phyloP scores from a whole-genome alignment of 1,139 yeast genomes.

The Trichomonascaceae sp. region DNA sequence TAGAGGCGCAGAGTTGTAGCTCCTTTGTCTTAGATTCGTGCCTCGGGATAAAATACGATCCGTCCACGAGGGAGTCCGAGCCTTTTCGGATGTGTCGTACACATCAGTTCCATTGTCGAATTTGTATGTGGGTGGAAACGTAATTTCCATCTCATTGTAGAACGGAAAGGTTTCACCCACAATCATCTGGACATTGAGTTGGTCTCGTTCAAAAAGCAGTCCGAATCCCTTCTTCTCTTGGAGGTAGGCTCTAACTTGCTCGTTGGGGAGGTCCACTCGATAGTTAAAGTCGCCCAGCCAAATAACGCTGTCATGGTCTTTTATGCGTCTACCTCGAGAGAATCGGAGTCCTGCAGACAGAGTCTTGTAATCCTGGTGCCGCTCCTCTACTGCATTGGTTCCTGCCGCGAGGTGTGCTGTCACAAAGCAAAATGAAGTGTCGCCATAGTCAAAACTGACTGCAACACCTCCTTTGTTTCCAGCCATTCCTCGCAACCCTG shows the following conservation, averaged over 20 bases:
- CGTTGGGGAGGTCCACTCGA: slow-evolving; percentile 64
- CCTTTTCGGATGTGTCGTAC: slow-evolving; percentile 86
- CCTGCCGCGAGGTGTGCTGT: slow-evolving; percentile 97
- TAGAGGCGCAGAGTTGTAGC: slow-evolving; percentile 52
- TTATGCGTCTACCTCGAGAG: slow-evolving; percentile 51
- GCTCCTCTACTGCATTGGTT: slow-evolving; percentile 63
- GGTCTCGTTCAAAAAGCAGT: slow-evolving; percentile 60
- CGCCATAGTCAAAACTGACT: slow-evolving; percentile 63
- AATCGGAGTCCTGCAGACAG: slow-evolving; percentile 68
- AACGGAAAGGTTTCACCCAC: slow-evolving; percentile 79
- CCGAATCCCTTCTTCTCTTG: slow-evolving; percentile 35
- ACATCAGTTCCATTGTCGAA: slow-evolving; percentile 76
- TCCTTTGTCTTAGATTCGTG: slow-evolving; percentile 44
- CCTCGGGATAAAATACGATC: slow-evolving; percentile 58
- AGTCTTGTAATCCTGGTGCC: slow-evolving; percentile 79
- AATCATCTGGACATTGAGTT: slow-evolving; percentile 68
- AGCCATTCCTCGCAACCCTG: slow-evolving; percentile 85
- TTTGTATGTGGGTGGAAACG: slow-evolving; percentile 83
- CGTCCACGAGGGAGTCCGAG: slow-evolving; percentile 94
- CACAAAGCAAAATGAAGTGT: slow-evolving; percentile 69
- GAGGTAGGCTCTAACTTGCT: slow-evolving; percentile 45
- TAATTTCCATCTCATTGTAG: slow-evolving; percentile 67
- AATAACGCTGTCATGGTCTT: slow-evolving; percentile 73
- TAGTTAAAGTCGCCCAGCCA: slow-evolving; percentile 98
- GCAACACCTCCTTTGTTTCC: slow-evolving; percentile 92